Percentiles rank a stretch among this genome's conserved stretches.
phyloP scores from a whole-genome alignment of 208 protist genomes.

The Leishmania tarentolae region DNA sequence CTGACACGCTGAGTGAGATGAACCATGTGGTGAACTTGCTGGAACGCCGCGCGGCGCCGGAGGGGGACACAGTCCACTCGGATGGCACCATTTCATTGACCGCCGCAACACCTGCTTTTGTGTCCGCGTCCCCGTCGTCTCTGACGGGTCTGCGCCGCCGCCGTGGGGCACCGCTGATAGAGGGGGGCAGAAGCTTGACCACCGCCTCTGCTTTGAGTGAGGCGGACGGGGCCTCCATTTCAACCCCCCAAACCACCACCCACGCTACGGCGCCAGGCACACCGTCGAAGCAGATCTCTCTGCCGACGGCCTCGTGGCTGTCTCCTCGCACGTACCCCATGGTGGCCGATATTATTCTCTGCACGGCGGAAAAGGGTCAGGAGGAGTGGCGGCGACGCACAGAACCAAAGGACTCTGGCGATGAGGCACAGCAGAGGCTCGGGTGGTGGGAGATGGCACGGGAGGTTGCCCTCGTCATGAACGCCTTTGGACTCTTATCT shows the following conservation, averaged over 20 bases:
- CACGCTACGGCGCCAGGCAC: neutral
- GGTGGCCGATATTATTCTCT: constrained; percentile 42
- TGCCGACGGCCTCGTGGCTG: constrained; percentile 20
- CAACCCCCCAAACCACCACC: neutral
- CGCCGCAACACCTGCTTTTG: neutral
- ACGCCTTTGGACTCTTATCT: constrained; percentile 33
- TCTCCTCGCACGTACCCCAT: constrained; percentile 24
- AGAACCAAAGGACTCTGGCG: neutral
- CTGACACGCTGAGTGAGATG: neutral
- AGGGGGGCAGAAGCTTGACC: neutral
- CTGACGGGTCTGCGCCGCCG: constrained; percentile 8
- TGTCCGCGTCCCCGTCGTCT: neutral
- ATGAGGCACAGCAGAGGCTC: constrained; percentile 4
- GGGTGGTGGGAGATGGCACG: constrained; percentile 26
- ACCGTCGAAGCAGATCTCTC: neutral
- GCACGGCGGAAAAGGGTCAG: constrained; percentile 15
- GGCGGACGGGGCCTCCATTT: neutral
- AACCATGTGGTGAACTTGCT: neutral
- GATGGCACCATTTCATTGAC: neutral
- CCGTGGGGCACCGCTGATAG: neutral
- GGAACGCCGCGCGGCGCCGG: neutral
- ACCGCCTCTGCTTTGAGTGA: neutral
- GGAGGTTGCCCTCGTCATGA: constrained; percentile 35
- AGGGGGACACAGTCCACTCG: neutral
- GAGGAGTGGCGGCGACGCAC: constrained; percentile 29